Base-by-base conservation (phyloP, 306 rosid genomes). In the Herpetospermum pedunculosum region DNA sequence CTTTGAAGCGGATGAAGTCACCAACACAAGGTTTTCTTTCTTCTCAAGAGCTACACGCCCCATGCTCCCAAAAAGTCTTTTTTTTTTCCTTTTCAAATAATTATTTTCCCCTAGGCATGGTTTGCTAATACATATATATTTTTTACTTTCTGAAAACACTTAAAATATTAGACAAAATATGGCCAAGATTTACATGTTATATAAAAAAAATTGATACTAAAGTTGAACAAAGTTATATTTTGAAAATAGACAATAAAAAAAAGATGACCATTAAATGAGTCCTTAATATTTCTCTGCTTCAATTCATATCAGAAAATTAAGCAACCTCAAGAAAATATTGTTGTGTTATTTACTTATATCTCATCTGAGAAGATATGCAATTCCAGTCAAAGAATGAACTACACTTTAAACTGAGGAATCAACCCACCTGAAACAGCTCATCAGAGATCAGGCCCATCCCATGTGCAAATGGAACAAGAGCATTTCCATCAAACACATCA, bases 391-490 rank as follows among this genome's bases (percentile, higher is more conserved):
- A 46, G 23, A 70, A 49, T 49, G 53, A 78, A 50, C 28, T 37
- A 34, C 18, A 50, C 57, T 79, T 52, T 50, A 68, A 74, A 41
- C 43, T 44, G n/a, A 58, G 32, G 2, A 4, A 28, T 44, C 57
- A 79, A 60, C 82, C 49, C 72, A 94, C 98, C 98, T 85, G 85
- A 82, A 72, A 94, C 53, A 94, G 82, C 9, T 94, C 90, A 71
- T 91, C 92, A 46, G 97, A 83, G 82, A 94, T 94, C 62, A 94
- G 85, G 41, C 96, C 97, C 98, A 94, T 94, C 77, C 98, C 98
- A 35, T 94, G 96, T 12, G 44, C 91, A 85, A 94, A 94, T 73
- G 98, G 98, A 67, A 94, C 86, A 77, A 91, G 88, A 67, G 98
- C 98, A 78, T 91, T 94, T 73, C 96, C 98, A 80, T 91, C 98